These are phyloP conservation scores for Grifola frondosa DNA, from an alignment of 1,284 basidiomycete species.

Conservation along the genomic window DNA sequence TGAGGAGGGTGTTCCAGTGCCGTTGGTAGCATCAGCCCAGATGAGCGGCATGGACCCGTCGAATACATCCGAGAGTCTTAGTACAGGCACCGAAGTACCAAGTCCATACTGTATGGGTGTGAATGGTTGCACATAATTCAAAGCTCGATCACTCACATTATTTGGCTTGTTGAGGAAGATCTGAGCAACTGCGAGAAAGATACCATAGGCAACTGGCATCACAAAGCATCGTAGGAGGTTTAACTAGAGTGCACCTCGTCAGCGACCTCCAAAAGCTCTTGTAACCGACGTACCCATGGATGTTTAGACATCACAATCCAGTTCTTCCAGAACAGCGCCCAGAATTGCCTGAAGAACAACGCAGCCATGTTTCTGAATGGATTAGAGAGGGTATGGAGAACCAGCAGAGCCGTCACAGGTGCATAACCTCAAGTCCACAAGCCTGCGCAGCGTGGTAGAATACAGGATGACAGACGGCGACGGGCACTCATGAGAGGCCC, in stretches of 20 bases:
- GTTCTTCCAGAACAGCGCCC: conserved; percentile 70
- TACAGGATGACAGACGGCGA: no score
- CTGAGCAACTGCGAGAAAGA: conserved; percentile 67
- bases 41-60: conserved; percentile 53
- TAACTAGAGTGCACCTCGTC: conserved; percentile 37
- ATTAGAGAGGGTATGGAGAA: no score
- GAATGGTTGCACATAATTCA: no score
- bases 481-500: no score
- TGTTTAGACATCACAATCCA: conserved; percentile 69
- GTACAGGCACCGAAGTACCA: conserved; percentile 54
- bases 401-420: no score
- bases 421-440: no score
- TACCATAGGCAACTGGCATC: conserved; percentile 66
- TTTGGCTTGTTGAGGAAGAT: conserved; percentile 55
- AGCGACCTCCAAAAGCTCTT: neutral
- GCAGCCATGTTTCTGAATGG: conserved; percentile 22
- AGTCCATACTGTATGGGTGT: conserved; percentile 59
- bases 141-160: conserved; percentile 41
- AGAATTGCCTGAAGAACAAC: conserved; percentile 61
- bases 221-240: conserved; percentile 69
- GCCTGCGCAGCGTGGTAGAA: no score
- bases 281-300: conserved; percentile 51
- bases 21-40: conserved; percentile 64
- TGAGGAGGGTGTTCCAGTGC: conserved; percentile 49
- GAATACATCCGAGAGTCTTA: conserved; percentile 48